phyloP scores from a whole-genome alignment of 768 basidiomycete genomes.

The Rhodosporidiobolus sp. region DNA sequence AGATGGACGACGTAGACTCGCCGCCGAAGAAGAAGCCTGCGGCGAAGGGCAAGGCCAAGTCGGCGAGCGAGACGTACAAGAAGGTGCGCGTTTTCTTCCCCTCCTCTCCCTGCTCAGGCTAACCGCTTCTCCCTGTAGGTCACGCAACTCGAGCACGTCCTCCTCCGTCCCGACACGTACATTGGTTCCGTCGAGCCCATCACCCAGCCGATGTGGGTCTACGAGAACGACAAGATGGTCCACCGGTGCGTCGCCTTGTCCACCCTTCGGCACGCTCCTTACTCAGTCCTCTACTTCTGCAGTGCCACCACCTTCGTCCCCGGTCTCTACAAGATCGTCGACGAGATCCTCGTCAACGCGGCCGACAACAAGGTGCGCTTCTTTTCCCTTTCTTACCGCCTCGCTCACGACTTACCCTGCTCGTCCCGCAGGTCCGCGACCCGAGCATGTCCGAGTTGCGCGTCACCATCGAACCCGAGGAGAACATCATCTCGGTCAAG shows the following conservation, averaged over 20 bases:
- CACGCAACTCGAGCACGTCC: constrained; percentile 88
- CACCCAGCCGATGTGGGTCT: constrained; percentile 89
- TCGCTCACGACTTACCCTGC: neutral
- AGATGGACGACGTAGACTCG: constrained; percentile 47
- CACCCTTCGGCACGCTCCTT: neutral
- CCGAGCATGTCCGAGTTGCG: constrained; percentile 85
- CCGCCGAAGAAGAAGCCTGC: constrained; percentile 42
- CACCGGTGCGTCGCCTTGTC: constrained; percentile 57
- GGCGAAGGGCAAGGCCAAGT: constrained; percentile 42
- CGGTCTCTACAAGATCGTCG: constrained; percentile 98
- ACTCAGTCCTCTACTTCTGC: neutral
- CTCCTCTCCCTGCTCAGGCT: neutral
- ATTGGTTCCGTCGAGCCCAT: constrained; percentile 92
- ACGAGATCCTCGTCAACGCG: constrained; percentile 98
- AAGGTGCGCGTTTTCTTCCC: constrained; percentile 21
- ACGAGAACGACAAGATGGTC: constrained; percentile 77
- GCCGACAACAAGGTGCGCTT: constrained; percentile 93
- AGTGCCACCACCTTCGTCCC: constrained; percentile 74
- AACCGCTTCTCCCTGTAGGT: constrained; percentile 57
- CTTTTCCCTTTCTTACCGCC: neutral
- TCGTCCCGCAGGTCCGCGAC: constrained; percentile 73
- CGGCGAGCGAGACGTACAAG: constrained; percentile 38
- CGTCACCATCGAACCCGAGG: constrained; percentile 77
- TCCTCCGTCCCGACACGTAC: constrained; percentile 89
- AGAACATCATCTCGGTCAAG: constrained; percentile 80